These are phyloP conservation scores for Hanseniaspora nectarophila DNA, from an alignment of 805 yeast species.

Conservation along the genomic window DNA sequence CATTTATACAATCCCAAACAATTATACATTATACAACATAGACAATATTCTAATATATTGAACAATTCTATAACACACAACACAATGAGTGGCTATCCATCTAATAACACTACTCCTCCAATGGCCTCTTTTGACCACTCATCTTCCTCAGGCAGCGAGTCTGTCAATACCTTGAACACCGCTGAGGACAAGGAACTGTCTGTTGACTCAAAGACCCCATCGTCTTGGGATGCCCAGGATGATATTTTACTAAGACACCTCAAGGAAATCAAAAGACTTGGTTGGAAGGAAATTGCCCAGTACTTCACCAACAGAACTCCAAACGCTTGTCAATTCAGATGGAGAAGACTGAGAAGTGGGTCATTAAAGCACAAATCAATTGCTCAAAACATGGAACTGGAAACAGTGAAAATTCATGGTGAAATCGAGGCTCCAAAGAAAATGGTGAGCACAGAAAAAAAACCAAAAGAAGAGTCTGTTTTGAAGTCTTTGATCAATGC, in stretches of 20 bases:
- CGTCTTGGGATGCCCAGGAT: conserved; percentile 71
- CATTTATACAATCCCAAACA: too few relatives aligned
- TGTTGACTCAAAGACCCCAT: conserved; percentile 30
- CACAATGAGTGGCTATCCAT: neutral
- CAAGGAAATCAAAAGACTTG: conserved; percentile 71
- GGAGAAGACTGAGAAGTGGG: conserved; percentile 57
- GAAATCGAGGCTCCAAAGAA: conserved; percentile 8
- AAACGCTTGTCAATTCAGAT: conserved; percentile 79
- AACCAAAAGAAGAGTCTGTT: neutral
- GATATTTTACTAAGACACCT: conserved; percentile 59
- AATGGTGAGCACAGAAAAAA: neutral
- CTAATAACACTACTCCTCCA: neutral
- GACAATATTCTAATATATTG: neutral
- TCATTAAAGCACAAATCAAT: conserved; percentile 29
- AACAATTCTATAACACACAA: too few relatives aligned
- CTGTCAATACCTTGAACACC: neutral
- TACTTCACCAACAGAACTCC: conserved; percentile 74
- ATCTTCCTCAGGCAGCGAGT: neutral
- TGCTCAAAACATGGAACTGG: conserved; percentile 18
- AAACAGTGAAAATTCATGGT: conserved; percentile 6
- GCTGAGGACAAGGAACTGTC: neutral
- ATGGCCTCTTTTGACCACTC: neutral
- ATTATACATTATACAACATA: too few relatives aligned
- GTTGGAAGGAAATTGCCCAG: conserved; percentile 79
- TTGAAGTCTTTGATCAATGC: neutral